phyloP scores from a whole-genome alignment of 2,329 filamentous ascomycete species.

The Fusarium sp. region DNA sequence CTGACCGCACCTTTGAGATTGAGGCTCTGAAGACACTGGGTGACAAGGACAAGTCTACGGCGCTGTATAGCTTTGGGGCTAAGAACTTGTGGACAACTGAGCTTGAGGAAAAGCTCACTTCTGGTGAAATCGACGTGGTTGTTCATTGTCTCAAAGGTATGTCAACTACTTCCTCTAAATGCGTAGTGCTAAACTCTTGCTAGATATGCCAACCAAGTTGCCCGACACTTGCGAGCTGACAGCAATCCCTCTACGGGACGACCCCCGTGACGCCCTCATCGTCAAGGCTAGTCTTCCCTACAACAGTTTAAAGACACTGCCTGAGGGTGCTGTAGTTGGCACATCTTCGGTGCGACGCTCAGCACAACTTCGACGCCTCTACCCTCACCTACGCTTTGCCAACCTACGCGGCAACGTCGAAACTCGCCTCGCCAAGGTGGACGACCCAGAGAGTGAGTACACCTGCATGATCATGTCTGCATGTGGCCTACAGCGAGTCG shows the following conservation, averaged over 20 bases:
- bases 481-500: background rate
- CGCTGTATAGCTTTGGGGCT: background rate
- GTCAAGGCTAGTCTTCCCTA: background rate
- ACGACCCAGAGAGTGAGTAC: background rate
- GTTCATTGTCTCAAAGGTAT: slow-evolving; percentile 1
- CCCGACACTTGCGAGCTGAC: background rate
- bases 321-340: background rate
- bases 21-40: background rate
- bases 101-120: background rate
- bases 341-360: background rate
- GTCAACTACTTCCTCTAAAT: background rate
- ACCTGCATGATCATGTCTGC: slow-evolving; percentile 4
- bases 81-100: background rate
- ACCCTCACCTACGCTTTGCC: background rate
- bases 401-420: slow-evolving; percentile 1
- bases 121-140: background rate
- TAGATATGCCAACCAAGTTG: background rate
- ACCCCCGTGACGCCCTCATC: background rate
- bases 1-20: background rate
- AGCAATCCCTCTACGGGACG: background rate
- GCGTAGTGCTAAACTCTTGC: background rate
- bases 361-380: background rate
- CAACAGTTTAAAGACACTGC: background rate
- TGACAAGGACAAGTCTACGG: background rate
- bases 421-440: background rate